phyloP scores from a whole-genome alignment of 148 eudicot genomes.

The Nepenthes mirabilis region DNA sequence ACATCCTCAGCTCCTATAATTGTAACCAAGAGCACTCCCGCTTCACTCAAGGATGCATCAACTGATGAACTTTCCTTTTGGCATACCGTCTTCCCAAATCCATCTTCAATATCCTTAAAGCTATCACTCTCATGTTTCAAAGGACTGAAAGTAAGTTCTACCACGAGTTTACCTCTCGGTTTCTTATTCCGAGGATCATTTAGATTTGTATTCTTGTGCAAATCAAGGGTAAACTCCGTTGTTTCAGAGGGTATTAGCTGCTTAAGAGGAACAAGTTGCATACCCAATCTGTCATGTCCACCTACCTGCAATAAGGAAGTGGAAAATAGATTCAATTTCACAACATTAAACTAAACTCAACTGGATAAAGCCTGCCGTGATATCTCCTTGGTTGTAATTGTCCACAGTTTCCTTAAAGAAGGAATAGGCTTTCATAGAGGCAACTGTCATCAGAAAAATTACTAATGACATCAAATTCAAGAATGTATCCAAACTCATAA shows the following conservation, averaged over 20 bases:
- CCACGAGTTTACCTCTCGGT: constrained; percentile 52
- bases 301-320: constrained; percentile 44
- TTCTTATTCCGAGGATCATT: constrained; percentile 39
- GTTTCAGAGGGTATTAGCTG: constrained; percentile 42
- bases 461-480: too few species aligned
- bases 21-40: constrained; percentile 61
- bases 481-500: too few species aligned
- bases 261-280: constrained; percentile 58
- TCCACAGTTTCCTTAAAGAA: too few species aligned
- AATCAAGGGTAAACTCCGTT: constrained; percentile 45
- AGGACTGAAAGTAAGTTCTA: constrained; percentile 62
- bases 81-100: constrained; percentile 17
- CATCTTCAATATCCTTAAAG: constrained; percentile 16
- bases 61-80: constrained; percentile 9
- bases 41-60: constrained; percentile 31
- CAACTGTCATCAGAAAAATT: too few species aligned
- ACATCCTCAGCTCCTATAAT: constrained; percentile 66
- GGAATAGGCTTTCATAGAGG: too few species aligned
- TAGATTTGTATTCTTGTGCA: constrained; percentile 37
- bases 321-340: not conserved
- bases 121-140: constrained; percentile 41
- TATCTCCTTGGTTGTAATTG: not conserved
- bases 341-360: not conserved
- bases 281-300: constrained; percentile 60
- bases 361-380: not conserved